Base-by-base conservation (phyloP, 768 basidiomycete genomes). In the Pleurotus cornucopiae region DNA sequence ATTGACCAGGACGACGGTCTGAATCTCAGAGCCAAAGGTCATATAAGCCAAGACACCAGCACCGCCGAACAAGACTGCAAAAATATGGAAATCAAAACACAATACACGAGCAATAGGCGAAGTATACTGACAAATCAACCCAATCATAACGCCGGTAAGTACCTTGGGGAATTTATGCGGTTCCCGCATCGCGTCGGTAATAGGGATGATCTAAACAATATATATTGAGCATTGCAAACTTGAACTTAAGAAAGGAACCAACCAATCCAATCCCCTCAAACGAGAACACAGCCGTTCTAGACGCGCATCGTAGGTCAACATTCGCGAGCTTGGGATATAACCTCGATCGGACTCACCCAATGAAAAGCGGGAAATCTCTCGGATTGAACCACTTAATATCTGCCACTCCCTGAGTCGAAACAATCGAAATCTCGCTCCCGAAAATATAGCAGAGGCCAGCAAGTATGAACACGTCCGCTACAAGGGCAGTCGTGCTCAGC, bases 231-330 rank as follows among this genome's bases (percentile, higher is more conserved):
- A 43, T 43, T 18, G 49, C 41, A 9, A 46, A 46, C 46, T 57
- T 62, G 53, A 58, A 38, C 45, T 48, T 20, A 9, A 23, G 21
- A 5, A 30, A 43, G 26, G 26, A 53, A 69, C 84, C 61, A 62
- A 89, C 88, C 71, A 98, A 75, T 47, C 96, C 97, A 61, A 99
- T 93, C 6, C 96, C 96, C 71, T 99, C 96, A 63, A 98, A 99
- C 1, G 97, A 93, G 71, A 98, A 98, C 26, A 98, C 96, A 2
- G 97, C 96, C 20, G 97, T 98, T 21, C 56, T 47, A 37, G n/a
- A 13, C 26, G 45, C 26, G 45, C 30, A 11, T 34, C 30, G 9
- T 9, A 1, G 11, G 30, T 34, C 30, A 34, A 34, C 9, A 11
- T 34, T 9, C 9, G 30, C 30, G 9, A 11, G 9, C 6, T 3